A percentile compares a stretch with the other conserved stretches of the same genome.
phyloP scores from a whole-genome alignment of 2,329 filamentous ascomycete genomes.

The Fusarium compactum region DNA sequence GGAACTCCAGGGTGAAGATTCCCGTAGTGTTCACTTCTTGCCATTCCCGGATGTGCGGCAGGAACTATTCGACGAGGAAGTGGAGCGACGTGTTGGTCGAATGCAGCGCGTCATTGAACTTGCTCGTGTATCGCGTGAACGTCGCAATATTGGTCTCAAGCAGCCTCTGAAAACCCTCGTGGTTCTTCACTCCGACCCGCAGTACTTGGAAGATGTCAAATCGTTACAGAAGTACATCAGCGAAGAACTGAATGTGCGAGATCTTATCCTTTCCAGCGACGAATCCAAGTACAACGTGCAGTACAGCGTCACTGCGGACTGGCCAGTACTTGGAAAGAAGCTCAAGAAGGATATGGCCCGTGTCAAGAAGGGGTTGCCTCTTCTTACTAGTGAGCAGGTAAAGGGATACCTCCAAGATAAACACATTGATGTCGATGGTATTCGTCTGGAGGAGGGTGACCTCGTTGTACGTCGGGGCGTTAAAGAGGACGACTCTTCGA shows the following conservation, averaged over 20 bases:
- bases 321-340: constrained; percentile 95
- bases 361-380: constrained; percentile 90
- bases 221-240: constrained; percentile 89
- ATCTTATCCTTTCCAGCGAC: constrained; percentile 85
- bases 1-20: constrained; percentile 74
- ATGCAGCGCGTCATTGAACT: constrained; percentile 98
- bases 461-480: constrained; percentile 81
- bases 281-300: constrained; percentile 93
- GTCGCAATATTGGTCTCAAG: constrained; percentile 86
- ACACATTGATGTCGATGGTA: constrained; percentile 85
- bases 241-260: constrained; percentile 91
- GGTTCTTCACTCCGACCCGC: constrained; percentile 84
- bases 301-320: constrained; percentile 90
- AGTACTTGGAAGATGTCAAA: constrained; percentile 88
- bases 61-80: constrained; percentile 86
- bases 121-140: constrained; percentile 85
- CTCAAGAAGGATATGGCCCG: constrained; percentile 93
- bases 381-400: constrained; percentile 82
- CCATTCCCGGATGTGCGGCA: constrained; percentile 88
- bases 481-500: constrained; percentile 76
- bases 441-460: constrained; percentile 84
- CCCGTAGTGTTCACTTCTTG: constrained; percentile 92
- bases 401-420: constrained; percentile 80
- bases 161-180: constrained; percentile 90
- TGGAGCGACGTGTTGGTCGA: constrained; percentile 86